A percentile compares a stretch with the other conserved stretches of the same genome.
Evolutionary conservation across 2,329 filamentous ascomycete species (phyloP).

Genomic region (Cladosporium cucumerinum): DNA sequence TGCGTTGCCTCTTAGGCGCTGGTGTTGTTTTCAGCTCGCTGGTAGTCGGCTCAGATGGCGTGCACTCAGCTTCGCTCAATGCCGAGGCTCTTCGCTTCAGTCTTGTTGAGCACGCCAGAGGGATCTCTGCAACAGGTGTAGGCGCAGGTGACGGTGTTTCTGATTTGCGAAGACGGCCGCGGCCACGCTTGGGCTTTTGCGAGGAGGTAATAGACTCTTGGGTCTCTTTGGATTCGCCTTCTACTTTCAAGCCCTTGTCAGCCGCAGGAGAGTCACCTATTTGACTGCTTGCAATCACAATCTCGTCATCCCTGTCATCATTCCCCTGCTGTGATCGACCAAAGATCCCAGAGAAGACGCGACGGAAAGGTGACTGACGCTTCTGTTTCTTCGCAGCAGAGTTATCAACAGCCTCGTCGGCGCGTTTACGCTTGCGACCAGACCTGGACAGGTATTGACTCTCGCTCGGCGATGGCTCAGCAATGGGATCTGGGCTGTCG

Average conservation of each 20-base stretch:
- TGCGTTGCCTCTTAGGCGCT: constrained; percentile 21
- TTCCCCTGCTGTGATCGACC: constrained; percentile 25
- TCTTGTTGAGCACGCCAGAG: constrained; percentile 8
- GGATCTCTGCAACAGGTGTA: constrained; percentile 10
- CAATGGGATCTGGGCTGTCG: background rate
- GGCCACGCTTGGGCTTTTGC: constrained; percentile 24
- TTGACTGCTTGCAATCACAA: constrained; percentile 37
- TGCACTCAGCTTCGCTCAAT: constrained; percentile 19
- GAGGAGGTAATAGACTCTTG: background rate
- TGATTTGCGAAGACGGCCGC: constrained; percentile 29
- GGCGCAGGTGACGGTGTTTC: constrained; percentile 18
- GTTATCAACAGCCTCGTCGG: constrained; percentile 14
- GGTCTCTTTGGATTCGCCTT: background rate
- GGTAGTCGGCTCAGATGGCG: constrained; percentile 10
- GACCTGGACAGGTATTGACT: constrained; percentile 2
- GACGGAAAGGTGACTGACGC: constrained; percentile 29
- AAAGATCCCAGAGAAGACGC: constrained; percentile 26
- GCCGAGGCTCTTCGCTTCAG: constrained; percentile 32
- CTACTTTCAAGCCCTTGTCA: background rate
- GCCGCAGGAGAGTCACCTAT: constrained; percentile 14
- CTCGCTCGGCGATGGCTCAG: background rate
- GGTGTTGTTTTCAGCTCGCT: constrained; percentile 23
- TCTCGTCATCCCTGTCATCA: constrained; percentile 39
- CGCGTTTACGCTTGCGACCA: constrained; percentile 30
- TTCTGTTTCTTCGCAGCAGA: constrained; percentile 28